Conservation (phyloP, 2,329 filamentous ascomycete genomes). For the Phaeosphaeriaceae sp. region DNA sequence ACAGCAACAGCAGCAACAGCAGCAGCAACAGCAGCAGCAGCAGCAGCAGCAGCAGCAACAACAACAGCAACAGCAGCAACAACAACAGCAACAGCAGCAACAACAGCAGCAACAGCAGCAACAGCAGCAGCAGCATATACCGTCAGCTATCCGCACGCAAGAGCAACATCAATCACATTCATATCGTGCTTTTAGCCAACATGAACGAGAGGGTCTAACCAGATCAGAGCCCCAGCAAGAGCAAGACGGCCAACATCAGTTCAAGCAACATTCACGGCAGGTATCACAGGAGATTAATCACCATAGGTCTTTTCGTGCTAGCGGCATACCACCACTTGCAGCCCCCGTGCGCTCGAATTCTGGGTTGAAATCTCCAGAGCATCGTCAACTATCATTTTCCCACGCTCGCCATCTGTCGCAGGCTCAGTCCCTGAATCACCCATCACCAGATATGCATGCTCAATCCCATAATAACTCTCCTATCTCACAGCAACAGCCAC, state of each 20-base stretch:
- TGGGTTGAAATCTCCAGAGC: conserved; percentile 38
- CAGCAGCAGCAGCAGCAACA: too few relatives aligned
- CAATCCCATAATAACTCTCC: conserved; percentile 26
- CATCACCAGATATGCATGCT: conserved; percentile 25
- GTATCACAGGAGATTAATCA: conserved; percentile 42
- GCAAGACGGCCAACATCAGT: conserved; percentile 36
- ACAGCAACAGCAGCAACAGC: too few relatives aligned
- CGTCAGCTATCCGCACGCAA: conserved; percentile 31
- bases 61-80: too few relatives aligned
- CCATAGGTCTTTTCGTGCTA: conserved; percentile 32
- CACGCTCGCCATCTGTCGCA: conserved; percentile 37
- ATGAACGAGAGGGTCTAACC: conserved; percentile 33
- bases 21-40: too few relatives aligned
- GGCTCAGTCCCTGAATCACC: conserved; percentile 29
- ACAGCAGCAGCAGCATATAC: conserved; percentile 30
- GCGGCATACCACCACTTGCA: conserved; percentile 25
- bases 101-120: too few relatives aligned
- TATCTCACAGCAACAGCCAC: conserved; percentile 25
- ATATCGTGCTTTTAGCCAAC: conserved; percentile 32
- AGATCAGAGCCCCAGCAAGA: conserved; percentile 41
- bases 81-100: too few relatives aligned
- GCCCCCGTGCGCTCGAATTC: conserved; percentile 35
- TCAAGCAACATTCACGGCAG: conserved; percentile 36
- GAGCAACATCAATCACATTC: conserved; percentile 36
- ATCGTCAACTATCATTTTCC: conserved; percentile 35